Evolutionary conservation across 805 yeast genomes (phyloP).

Genomic region (Starmerella floricola): DNA sequence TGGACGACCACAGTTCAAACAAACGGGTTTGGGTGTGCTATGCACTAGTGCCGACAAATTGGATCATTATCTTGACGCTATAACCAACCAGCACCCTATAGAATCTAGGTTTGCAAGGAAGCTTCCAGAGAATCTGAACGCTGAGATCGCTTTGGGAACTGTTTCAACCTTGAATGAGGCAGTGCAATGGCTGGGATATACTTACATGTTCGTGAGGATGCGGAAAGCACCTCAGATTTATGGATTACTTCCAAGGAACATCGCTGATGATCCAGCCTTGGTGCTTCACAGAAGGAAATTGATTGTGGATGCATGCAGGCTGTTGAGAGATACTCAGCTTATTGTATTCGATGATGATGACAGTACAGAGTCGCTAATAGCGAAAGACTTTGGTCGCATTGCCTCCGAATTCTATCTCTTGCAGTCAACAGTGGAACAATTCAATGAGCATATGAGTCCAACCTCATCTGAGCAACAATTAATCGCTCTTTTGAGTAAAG

Average conservation of each 20-base stretch:
- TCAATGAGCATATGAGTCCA: constrained; percentile 74
- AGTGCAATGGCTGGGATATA: constrained; percentile 94
- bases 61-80: constrained; percentile 76
- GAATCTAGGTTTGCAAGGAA: constrained; percentile 72
- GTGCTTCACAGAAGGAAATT: constrained; percentile 61
- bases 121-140: constrained; percentile 84
- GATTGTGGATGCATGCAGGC: constrained; percentile 67
- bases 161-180: constrained; percentile 93
- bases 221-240: constrained; percentile 83
- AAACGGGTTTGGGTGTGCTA: constrained; percentile 81
- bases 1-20: constrained; percentile 94
- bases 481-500: constrained; percentile 74
- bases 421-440: constrained; percentile 75
- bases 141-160: constrained; percentile 90
- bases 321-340: constrained; percentile 83
- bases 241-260: constrained; percentile 79
- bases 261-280: constrained; percentile 70
- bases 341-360: constrained; percentile 71
- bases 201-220: constrained; percentile 90
- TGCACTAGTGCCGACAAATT: constrained; percentile 72
- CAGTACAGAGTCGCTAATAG: constrained; percentile 52
- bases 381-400: constrained; percentile 86
- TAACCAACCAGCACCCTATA: constrained; percentile 92
- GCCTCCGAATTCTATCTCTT: constrained; percentile 88
- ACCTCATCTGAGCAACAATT: constrained; percentile 86